phyloP scores from a whole-genome alignment of 2,329 filamentous ascomycete genomes.

The Phyllosticta paracitricarpa region DNA sequence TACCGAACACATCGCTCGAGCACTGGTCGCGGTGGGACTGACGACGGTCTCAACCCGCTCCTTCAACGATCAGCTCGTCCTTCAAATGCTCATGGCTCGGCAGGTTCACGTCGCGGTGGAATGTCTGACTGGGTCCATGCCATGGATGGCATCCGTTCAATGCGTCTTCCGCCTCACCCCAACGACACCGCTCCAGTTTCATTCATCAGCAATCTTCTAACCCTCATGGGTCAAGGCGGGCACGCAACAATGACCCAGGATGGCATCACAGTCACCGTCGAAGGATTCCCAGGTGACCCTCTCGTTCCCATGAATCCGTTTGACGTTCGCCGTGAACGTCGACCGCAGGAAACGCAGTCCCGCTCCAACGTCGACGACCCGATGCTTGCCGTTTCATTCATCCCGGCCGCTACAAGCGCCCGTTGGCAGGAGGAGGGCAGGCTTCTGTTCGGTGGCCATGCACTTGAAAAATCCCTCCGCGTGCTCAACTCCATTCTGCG shows the following conservation, averaged over 20 bases:
- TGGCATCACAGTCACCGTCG: conserved; percentile 21
- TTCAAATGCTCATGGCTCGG: conserved; percentile 13
- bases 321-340: conserved; percentile 20
- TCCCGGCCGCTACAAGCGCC: conserved; percentile 57
- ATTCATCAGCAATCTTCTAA: conserved; percentile 49
- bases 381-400: conserved; percentile 66
- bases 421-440: conserved; percentile 87
- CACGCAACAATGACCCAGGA: conserved; percentile 34
- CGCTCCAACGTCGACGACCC: conserved; percentile 46
- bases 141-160: conserved; percentile 37
- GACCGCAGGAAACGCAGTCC: conserved; percentile 21
- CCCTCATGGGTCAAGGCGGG: conserved; percentile 38
- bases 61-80: conserved; percentile 52
- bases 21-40: conserved; percentile 47
- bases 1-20: conserved; percentile 46
- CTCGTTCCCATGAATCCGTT: not conserved
- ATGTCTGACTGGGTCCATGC: conserved; percentile 39
- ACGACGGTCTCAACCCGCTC: conserved; percentile 81
- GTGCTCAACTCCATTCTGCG: conserved; percentile 61
- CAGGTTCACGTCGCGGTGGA: conserved; percentile 1
- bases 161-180: conserved; percentile 29
- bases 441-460: conserved; percentile 65
- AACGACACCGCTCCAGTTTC: conserved; percentile 40
- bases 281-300: conserved; percentile 31
- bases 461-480: conserved; percentile 58